These are phyloP conservation scores for Curvularia lunata DNA, from an alignment of 2,329 filamentous ascomycete species.

Conservation along the genomic window DNA sequence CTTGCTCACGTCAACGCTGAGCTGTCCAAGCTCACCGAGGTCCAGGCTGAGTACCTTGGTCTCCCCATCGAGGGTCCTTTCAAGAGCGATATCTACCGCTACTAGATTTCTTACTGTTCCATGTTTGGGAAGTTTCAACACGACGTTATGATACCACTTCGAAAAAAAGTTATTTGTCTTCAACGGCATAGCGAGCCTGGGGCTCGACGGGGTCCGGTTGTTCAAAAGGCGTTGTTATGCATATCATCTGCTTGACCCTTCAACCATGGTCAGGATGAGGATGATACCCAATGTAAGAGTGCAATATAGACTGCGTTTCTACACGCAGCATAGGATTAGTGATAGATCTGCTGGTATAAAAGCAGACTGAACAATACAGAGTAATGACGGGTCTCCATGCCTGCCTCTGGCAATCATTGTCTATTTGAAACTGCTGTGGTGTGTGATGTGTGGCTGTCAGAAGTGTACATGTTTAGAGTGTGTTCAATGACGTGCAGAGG, in stretches of 20 bases:
- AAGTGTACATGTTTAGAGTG: neutral
- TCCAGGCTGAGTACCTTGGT: constrained; percentile 94
- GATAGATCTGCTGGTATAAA: constrained; percentile 23
- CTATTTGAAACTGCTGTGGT: neutral
- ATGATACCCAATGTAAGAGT: constrained; percentile 43
- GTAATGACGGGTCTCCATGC: constrained; percentile 19
- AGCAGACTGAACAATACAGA: constrained; percentile 29
- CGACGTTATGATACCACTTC: constrained; percentile 63
- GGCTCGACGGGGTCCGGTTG: constrained; percentile 37
- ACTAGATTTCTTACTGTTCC: constrained; percentile 47
- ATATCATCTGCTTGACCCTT: constrained; percentile 48
- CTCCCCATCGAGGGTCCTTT: constrained; percentile 85
- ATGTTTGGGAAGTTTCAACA: constrained; percentile 57
- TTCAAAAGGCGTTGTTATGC: constrained; percentile 48
- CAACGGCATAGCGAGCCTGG: constrained; percentile 63
- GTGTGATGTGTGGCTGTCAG: constrained; percentile 1
- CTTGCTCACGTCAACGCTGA: constrained; percentile 92
- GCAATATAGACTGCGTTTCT: constrained; percentile 25
- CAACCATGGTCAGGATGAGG: constrained; percentile 45
- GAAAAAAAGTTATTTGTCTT: constrained; percentile 62
- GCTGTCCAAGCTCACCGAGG: constrained; percentile 81
- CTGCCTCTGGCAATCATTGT: constrained; percentile 13
- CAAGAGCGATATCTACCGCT: constrained; percentile 87
- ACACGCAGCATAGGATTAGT: constrained; percentile 30
- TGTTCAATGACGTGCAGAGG: neutral